A percentile compares a stretch with the other conserved stretches of the same genome.
These are phyloP conservation scores for Eucalyptus erythrocorys DNA, from an alignment of 345 rosid species.

Conservation along the genomic window DNA sequence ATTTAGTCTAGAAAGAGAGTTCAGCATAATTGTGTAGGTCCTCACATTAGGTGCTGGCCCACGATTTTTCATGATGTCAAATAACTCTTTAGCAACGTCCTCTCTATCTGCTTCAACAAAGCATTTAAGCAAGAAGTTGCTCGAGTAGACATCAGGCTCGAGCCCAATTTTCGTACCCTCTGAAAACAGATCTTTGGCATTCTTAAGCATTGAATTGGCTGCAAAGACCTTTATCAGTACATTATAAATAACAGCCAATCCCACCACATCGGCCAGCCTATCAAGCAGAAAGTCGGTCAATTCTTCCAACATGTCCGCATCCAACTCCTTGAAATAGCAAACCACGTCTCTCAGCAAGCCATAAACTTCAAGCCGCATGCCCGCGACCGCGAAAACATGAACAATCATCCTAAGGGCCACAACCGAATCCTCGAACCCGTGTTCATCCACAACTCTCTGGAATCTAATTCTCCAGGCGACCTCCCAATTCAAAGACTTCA, in stretches of 20 bases:
- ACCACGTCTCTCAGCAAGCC: slow-evolving; percentile 27
- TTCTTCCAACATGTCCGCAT: slow-evolving; percentile 16
- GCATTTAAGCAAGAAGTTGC: slow-evolving; percentile 57
- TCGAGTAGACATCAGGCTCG: slow-evolving; percentile 12
- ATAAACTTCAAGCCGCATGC: slow-evolving; percentile 21
- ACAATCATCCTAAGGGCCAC: slow-evolving; percentile 12
- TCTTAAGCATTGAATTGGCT: slow-evolving; percentile 27
- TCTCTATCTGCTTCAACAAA: slow-evolving; percentile 16
- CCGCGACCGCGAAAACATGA: slow-evolving; percentile 17
- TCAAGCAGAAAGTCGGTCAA: slow-evolving; percentile 12
- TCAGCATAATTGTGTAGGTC: slow-evolving; percentile 40
- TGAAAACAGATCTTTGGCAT: slow-evolving; percentile 16
- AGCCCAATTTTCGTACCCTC: slow-evolving; percentile 17
- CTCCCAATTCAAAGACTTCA: slow-evolving; percentile 41
- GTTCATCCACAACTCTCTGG: not conserved
- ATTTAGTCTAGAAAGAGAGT: slow-evolving; percentile 21
- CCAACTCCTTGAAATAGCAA: slow-evolving; percentile 4
- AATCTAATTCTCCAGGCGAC: slow-evolving; percentile 9
- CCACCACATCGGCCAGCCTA: not conserved
- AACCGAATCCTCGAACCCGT: slow-evolving; percentile 17
- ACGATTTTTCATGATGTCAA: slow-evolving; percentile 22
- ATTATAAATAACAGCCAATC: slow-evolving; percentile 10
- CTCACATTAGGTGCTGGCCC: slow-evolving; percentile 38
- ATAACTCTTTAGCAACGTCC: slow-evolving; percentile 8
- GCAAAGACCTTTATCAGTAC: slow-evolving; percentile 40